Percentiles rank a stretch among this genome's conserved stretches.
phyloP scores from a whole-genome alignment of 2,329 filamentous ascomycete species.

The Talaromyces sp. region DNA sequence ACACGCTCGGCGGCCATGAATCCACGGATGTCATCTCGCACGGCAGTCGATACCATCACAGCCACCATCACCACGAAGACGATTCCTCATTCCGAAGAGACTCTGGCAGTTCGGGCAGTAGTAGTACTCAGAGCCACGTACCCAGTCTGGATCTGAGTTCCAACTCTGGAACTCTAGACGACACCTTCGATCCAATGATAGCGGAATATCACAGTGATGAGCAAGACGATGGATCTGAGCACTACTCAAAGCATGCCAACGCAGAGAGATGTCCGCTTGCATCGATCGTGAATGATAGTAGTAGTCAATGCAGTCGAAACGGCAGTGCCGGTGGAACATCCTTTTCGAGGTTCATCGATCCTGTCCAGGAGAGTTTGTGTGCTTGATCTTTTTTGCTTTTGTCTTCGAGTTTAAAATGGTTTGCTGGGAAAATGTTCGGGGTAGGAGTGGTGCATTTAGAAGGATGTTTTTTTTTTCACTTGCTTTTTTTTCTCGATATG shows the following conservation, averaged over 20 bases:
- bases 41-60: constrained; percentile 19
- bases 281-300: constrained; percentile 28
- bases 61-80: constrained; percentile 23
- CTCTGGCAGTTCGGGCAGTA: constrained; percentile 19
- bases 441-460: neutral
- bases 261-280: constrained; percentile 24
- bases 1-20: constrained; percentile 38
- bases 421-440: neutral
- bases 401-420: neutral
- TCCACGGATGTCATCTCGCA: constrained; percentile 30
- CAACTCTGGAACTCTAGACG: constrained; percentile 23
- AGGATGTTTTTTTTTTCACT: neutral
- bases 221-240: constrained; percentile 20
- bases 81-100: constrained; percentile 25
- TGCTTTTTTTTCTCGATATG: neutral
- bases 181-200: constrained; percentile 29
- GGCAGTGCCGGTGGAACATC: constrained; percentile 19
- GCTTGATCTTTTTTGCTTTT: constrained; percentile 20
- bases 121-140: constrained; percentile 21
- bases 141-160: constrained; percentile 26
- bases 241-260: constrained; percentile 25
- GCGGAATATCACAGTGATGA: constrained; percentile 25
- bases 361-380: constrained; percentile 31
- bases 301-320: constrained; percentile 23
- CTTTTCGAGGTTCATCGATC: constrained; percentile 30